Evolutionary conservation across 257 asterid species (phyloP).

Genomic region (Solanum virginianum): DNA sequence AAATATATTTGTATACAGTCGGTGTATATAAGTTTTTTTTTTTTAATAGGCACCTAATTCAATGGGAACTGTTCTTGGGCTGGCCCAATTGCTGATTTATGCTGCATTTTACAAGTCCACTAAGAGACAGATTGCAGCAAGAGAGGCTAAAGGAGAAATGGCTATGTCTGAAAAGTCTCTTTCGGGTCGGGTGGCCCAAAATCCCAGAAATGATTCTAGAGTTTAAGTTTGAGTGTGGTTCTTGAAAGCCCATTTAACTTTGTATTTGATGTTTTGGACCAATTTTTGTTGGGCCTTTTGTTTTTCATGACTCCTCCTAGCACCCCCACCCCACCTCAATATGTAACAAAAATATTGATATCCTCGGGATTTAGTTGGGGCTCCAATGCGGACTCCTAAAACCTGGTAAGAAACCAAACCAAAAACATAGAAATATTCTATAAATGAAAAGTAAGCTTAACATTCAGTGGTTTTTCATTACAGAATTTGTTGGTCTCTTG

Average conservation of each 20-base stretch:
- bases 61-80: constrained; percentile 56
- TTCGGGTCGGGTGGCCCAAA: not conserved
- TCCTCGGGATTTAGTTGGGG: not conserved
- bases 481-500: not conserved
- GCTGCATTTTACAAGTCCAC: constrained; percentile 65
- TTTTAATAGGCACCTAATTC: constrained; percentile 56
- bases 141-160: constrained; percentile 27
- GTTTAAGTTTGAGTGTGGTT: not conserved
- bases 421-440: not conserved
- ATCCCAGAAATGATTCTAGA: not conserved
- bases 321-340: not conserved
- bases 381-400: no score
- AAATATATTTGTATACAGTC: not conserved
- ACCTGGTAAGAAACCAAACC: no score
- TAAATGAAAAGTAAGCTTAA: not conserved
- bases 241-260: not conserved
- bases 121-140: constrained; percentile 38
- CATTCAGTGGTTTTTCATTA: not conserved
- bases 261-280: not conserved
- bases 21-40: not conserved
- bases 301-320: not conserved
- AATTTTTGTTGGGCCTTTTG: not conserved
- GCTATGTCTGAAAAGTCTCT: constrained; percentile 23
- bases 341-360: not conserved
- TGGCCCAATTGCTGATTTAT: constrained; percentile 62